These are phyloP conservation scores for Ceratocystis huliohia DNA, from an alignment of 2,329 filamentous ascomycete genomes.

Conservation along the genomic window DNA sequence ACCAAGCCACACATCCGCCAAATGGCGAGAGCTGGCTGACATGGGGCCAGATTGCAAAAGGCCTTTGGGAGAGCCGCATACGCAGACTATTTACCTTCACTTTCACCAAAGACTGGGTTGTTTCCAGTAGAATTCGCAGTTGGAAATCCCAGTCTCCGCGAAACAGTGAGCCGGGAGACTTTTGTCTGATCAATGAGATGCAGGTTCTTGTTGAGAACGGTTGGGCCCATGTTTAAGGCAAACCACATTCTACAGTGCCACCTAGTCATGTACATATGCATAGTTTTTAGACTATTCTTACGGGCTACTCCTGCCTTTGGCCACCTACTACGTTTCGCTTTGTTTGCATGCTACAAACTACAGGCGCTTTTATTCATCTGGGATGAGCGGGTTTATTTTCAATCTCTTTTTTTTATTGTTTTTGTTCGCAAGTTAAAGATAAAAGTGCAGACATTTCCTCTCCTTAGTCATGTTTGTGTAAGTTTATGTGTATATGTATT, in stretches of 20 bases:
- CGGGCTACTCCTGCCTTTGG: neutral
- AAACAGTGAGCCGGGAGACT: conserved; percentile 34
- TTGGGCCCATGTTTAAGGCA: conserved; percentile 42
- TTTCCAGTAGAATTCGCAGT: conserved; percentile 30
- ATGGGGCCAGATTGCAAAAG: conserved; percentile 36
- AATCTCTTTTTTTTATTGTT: neutral
- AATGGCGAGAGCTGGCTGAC: conserved; percentile 35
- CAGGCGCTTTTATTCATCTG: neutral
- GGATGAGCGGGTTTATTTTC: neutral
- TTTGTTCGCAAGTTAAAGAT: no score
- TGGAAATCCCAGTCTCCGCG: conserved; percentile 31
- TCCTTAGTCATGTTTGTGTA: no score
- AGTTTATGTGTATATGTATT: no score
- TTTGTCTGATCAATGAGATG: conserved; percentile 49
- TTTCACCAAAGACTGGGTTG: conserved; percentile 25
- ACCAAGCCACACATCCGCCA: conserved; percentile 35
- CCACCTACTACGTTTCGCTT: neutral
- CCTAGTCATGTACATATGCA: neutral
- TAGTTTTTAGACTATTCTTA: neutral
- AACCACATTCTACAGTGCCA: neutral
- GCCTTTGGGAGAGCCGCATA: conserved; percentile 47
- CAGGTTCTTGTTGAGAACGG: conserved; percentile 45
- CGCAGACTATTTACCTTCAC: conserved; percentile 32
- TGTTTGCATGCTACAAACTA: neutral
- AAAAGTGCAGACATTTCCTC: no score